These are phyloP conservation scores for Nicotiana sylvestris DNA, from an alignment of 257 asterid species.

Conservation along the genomic window DNA sequence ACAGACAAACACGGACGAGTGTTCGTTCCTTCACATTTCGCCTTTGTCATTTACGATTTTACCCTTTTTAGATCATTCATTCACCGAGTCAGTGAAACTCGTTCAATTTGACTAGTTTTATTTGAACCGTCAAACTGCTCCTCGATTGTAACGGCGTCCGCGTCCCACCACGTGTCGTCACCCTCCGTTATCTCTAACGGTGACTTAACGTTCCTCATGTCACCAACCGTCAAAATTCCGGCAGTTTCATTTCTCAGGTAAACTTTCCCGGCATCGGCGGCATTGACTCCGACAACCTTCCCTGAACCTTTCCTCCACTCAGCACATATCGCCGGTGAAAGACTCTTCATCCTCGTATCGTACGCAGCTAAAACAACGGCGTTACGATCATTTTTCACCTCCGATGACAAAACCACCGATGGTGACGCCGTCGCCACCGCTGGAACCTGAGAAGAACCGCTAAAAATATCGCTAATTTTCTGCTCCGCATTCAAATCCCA, in stretches of 20 bases:
- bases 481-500: conserved; percentile 36
- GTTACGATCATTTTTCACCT: conserved; percentile 27
- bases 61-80: background rate
- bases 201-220: conserved; percentile 56
- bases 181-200: conserved; percentile 51
- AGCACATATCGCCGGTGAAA: conserved; percentile 49
- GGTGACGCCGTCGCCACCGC: conserved; percentile 17
- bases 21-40: background rate
- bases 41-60: background rate
- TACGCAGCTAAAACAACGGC: conserved; percentile 56
- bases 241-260: conserved; percentile 51
- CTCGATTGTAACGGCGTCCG: conserved; percentile 67
- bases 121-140: conserved; percentile 22
- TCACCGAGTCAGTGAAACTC: background rate
- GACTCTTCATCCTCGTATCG: conserved; percentile 54
- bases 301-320: conserved; percentile 31
- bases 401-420: conserved; percentile 50
- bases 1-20: background rate
- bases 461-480: conserved; percentile 7
- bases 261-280: conserved; percentile 40
- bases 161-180: conserved; percentile 75
- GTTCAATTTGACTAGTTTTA: background rate
- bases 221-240: conserved; percentile 71
- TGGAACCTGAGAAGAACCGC: conserved; percentile 17
- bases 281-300: conserved; percentile 6